Evolutionary conservation across 495 filamentous ascomycete species (phyloP), one percentile per base, ranked within the genome.

Genomic region (Podospora fimiseda): DNA sequence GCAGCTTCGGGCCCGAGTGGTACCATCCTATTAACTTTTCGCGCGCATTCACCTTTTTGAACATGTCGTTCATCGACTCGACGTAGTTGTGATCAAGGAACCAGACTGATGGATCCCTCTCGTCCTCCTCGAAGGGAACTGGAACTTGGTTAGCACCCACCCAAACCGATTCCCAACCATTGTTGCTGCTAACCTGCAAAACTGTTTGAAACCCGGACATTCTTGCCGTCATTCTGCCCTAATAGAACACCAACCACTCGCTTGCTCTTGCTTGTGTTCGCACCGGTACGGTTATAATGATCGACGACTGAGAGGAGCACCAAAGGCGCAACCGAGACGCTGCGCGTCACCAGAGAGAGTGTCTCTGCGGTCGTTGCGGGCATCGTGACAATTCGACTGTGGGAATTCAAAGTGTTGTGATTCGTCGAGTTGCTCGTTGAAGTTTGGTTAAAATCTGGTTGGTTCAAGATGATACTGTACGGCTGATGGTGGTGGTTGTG

Each of bases 11-110:
- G 45, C 93, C 93, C 8, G 94, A 95, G 70, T 98, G 93, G 72
- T 98, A 98, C 93, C 93, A 98, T 70, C 93, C 93, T 76, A 98
- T 91, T 65, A 98, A 80, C 83, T 98, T 98, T 75, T 98, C 93
- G 50, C 90, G 79, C 52, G 93, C 93, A 77, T 98, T 98, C 76
- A 98, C 90, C 74, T 97, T 97, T 80, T 98, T 98, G 79, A 98
- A 98, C 93, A 98, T 98, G 72, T 98, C 93, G 78, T 91, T 93
- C 93, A 98, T 98, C 58, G 86, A 88, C 72, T 98, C 94, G 69
- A 98, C 87, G 65, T 96, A 98, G 78, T 98, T 97, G 80, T 98
- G 93, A 61, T 98, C 93, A 49, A 98, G 77, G 69, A 98, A 98
- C 93, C 93, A 98, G 58, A 98, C 93, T 18, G 91, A 93, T 7